phyloP scores from a whole-genome alignment of 192 early-diverging fungal species.

The Backusella tuberculispora region DNA sequence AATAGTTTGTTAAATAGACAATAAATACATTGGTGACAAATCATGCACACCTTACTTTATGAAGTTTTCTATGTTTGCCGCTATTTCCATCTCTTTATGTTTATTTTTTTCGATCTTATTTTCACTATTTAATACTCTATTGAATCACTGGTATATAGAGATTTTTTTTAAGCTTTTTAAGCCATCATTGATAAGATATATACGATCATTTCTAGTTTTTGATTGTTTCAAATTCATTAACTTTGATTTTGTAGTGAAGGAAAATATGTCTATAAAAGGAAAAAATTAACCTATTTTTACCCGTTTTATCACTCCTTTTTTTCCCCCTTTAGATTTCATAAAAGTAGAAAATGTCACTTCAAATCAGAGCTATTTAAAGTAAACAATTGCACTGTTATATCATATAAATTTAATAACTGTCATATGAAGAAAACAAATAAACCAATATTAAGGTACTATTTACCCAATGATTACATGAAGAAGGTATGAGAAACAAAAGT shows the following conservation, averaged over 20 bases:
- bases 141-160: background rate
- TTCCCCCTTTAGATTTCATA: background rate
- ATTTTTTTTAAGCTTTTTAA: background rate
- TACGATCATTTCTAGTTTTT: background rate
- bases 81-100: too few relatives aligned
- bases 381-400: too few relatives aligned
- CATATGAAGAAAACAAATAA: background rate
- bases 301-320: conserved; percentile 3
- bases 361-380: background rate
- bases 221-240: background rate
- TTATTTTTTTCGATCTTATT: too few relatives aligned
- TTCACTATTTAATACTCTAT: too few relatives aligned
- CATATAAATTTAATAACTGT: background rate
- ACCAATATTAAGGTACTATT: background rate
- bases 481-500: background rate
- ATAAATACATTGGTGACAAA: too few relatives aligned
- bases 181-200: background rate
- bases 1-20: too few relatives aligned
- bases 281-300: conserved; percentile 2
- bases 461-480: background rate
- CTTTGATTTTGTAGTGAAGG: background rate
- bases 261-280: background rate
- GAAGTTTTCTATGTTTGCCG: too few relatives aligned
- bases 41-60: too few relatives aligned
- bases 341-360: background rate